Percentiles rank a stretch among this genome's conserved stretches.
Conservation (phyloP, 2,329 filamentous ascomycete genomes). For the Hirsutella minnesotensis region DNA sequence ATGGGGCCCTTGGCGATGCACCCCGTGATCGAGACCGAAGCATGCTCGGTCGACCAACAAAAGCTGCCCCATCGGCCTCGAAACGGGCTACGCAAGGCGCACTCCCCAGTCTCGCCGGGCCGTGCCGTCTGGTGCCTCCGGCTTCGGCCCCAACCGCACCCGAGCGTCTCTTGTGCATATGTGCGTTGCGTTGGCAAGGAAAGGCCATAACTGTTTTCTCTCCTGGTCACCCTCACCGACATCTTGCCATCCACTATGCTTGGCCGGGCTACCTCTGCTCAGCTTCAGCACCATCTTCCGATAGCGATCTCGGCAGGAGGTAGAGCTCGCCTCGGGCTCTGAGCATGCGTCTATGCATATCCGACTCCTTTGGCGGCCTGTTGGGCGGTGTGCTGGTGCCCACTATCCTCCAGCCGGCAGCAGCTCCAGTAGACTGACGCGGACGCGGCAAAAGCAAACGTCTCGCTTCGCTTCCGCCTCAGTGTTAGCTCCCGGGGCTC, state of each 20-base stretch:
- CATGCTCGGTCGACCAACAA: too few species aligned
- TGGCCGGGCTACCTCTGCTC: too few species aligned
- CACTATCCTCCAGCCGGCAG: not conserved
- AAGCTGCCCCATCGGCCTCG: too few species aligned
- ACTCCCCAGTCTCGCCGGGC: not conserved
- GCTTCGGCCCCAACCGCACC: not conserved
- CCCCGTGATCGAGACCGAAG: too few species aligned
- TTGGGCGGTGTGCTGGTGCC: not conserved
- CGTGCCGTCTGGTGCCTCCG: not conserved
- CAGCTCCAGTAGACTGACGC: too few species aligned
- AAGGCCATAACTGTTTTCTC: not conserved
- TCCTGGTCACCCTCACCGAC: not conserved
- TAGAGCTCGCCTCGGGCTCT: not conserved
- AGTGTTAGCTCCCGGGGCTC: not conserved
- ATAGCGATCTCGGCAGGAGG: too few species aligned
- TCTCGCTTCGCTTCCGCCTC: too few species aligned
- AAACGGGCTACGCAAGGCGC: too few species aligned
- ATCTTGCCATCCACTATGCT: too few species aligned
- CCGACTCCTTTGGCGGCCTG: too few species aligned
- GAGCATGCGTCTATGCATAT: not conserved
- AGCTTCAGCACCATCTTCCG: too few species aligned
- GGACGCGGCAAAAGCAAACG: not conserved
- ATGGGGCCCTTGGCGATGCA: too few species aligned
- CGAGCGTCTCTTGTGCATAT: not conserved
- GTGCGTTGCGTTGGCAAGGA: not conserved